These are phyloP conservation scores for Hanseniaspora uvarum DNA, from an alignment of 1,139 yeast genomes.

Conservation along the genomic window DNA sequence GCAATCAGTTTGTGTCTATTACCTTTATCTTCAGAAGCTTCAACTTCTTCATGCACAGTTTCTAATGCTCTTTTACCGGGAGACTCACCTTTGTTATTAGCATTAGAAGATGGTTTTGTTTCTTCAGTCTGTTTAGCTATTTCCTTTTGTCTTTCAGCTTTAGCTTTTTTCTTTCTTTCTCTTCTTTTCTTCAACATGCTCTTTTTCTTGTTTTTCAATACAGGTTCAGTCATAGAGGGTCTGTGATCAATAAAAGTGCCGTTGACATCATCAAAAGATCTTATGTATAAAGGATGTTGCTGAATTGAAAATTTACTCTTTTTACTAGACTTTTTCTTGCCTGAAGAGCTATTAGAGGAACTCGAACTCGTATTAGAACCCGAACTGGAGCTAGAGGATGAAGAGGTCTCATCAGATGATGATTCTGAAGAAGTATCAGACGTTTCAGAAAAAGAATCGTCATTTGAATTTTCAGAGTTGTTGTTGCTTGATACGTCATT, in stretches of 20 bases:
- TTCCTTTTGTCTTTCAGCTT: slow-evolving; percentile 16
- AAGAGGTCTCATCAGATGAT: not conserved
- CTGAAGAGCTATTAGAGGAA: slow-evolving; percentile 4
- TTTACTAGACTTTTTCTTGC: slow-evolving; percentile 9
- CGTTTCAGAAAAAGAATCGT: not conserved
- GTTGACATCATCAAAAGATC: slow-evolving; percentile 20
- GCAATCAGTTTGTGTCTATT: slow-evolving; percentile 10
- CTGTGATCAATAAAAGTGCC: slow-evolving; percentile 30
- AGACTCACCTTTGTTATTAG: not conserved
- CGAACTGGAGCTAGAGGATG: not conserved
- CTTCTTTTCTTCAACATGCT: slow-evolving; percentile 18
- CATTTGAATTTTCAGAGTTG: not conserved
- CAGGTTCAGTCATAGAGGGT: slow-evolving; percentile 23
- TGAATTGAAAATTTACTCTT: slow-evolving; percentile 6
- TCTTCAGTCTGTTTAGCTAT: not conserved
- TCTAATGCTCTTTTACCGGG: not conserved
- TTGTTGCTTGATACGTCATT: not conserved
- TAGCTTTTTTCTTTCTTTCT: slow-evolving; percentile 18
- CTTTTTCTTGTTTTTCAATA: slow-evolving; percentile 20
- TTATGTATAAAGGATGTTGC: slow-evolving; percentile 18
- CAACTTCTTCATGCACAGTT: slow-evolving; percentile 15
- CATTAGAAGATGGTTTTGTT: not conserved
- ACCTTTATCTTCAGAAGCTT: not conserved
- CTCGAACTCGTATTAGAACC: not conserved
- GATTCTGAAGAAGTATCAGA: not conserved